Evolutionary conservation across 768 basidiomycete genomes (phyloP), one percentile per base, ranked within the genome.

Genomic region (Dioszegia crocea): DNA sequence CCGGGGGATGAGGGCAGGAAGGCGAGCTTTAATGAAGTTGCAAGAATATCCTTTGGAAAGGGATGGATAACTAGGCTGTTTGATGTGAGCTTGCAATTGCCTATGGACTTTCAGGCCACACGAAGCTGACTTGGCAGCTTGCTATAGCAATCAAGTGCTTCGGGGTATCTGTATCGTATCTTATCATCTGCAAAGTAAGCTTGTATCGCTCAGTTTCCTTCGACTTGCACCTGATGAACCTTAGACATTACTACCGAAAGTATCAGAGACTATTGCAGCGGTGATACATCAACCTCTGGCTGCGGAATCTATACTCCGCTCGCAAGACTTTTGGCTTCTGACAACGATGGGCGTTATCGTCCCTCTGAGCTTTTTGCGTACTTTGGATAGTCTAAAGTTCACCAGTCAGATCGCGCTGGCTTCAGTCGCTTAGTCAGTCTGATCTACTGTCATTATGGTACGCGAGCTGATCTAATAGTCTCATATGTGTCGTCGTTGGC

Each of bases 71-170:
- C 68, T 2, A 62, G 72, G 45, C 44, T 69, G 75, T 94, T 98
- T 68, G 94, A 97, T 75, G 86, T 74, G 52, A 65, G 69, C 52
- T 29, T 2, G 8, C 9, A 39, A 12, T 3, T 9, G 44, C 44
- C 21, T 5, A 17, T 33, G 9, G 40, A n/a, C n/a, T n/a, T n/a
- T n/a, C n/a, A n/a, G n/a, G n/a, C n/a, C n/a, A n/a, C n/a, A n/a
- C n/a, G n/a, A n/a, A n/a, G n/a, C n/a, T n/a, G n/a, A n/a, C n/a
- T n/a, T n/a, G n/a, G n/a, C n/a, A 74, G 72, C 48, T 85, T 3
- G 94, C 93, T 12, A 91, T 98, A 66, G 91, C 91, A 10, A 87
- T 86, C 74, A 98, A 98, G 75, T 98, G 94, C 76, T 96, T 96
- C 73, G 94, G 94, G 19, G 94, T 98, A 2, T 91, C 89, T 31